Conservation (phyloP, 345 rosid species). For the Eucalyptus tenuipes region DNA sequence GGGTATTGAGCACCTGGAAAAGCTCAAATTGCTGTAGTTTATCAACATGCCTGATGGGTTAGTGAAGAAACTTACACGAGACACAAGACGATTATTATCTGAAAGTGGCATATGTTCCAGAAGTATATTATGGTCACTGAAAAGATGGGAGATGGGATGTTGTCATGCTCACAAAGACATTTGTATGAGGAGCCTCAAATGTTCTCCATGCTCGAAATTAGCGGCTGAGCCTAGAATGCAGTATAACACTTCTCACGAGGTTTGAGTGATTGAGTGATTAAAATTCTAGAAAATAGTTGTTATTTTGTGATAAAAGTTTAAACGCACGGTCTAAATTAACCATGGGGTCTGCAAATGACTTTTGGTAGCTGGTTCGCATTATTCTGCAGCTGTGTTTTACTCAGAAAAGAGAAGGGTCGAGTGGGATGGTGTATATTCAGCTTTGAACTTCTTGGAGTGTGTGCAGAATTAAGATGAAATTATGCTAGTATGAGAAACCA, state of each 20-base stretch:
- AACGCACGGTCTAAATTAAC: no score
- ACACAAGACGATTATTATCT: neutral
- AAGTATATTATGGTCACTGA: constrained; percentile 11
- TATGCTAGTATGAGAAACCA: neutral
- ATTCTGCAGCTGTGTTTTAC: no score
- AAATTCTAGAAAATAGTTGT: no score
- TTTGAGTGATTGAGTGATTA: no score
- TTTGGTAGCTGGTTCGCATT: no score
- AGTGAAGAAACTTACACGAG: constrained; percentile 1
- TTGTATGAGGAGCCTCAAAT: neutral
- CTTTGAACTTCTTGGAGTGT: neutral
- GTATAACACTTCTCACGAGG: no score
- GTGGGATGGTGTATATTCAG: neutral
- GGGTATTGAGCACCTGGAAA: constrained; percentile 10
- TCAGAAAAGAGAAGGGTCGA: neutral
- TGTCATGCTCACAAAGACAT: neutral
- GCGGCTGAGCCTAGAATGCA: neutral
- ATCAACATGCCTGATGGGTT: constrained; percentile 14
- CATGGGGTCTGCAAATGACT: no score
- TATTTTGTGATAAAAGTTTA: no score
- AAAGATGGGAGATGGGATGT: constrained; percentile 16
- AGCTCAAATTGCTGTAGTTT: constrained; percentile 8
- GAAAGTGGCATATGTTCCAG: constrained; percentile 10
- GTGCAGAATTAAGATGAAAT: neutral
- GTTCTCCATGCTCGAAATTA: neutral